Evolutionary conservation across 2,329 filamentous ascomycete species (phyloP).

Genomic region (Leptodontidium sp.): DNA sequence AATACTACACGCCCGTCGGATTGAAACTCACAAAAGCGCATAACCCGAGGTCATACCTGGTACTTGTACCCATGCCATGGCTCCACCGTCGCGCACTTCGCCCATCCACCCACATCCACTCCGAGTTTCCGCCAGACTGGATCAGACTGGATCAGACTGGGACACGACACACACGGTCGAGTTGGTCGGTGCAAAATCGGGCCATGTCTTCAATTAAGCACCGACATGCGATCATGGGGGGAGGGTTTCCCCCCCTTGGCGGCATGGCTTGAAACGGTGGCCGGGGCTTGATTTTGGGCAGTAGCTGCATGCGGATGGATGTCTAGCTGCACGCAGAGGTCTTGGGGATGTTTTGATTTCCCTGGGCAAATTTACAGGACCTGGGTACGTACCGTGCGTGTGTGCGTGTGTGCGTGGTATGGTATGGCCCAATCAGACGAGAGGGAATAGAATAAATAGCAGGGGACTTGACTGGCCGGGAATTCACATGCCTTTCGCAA

Average conservation of each 20-base stretch:
- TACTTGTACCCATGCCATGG: conserved; percentile 11
- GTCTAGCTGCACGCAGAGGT: too few relatives aligned
- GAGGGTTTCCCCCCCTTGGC: background rate
- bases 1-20: too few relatives aligned
- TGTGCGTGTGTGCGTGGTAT: too few relatives aligned
- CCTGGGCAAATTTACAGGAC: too few relatives aligned
- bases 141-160: too few relatives aligned
- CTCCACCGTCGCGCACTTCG: too few relatives aligned
- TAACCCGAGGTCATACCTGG: background rate
- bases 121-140: too few relatives aligned
- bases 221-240: conserved; percentile 21
- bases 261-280: background rate
- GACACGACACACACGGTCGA: too few relatives aligned
- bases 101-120: too few relatives aligned
- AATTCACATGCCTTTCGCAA: background rate
- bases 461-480: background rate
- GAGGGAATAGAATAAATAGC: too few relatives aligned
- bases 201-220: conserved; percentile 35
- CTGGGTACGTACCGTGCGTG: too few relatives aligned
- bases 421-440: background rate
- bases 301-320: background rate
- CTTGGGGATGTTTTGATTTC: too few relatives aligned
- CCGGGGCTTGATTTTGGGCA: background rate
- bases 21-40: background rate
- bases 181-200: conserved; percentile 33